phyloP scores from a whole-genome alignment of 805 yeast genomes.

The Kodamaea laetipori region DNA sequence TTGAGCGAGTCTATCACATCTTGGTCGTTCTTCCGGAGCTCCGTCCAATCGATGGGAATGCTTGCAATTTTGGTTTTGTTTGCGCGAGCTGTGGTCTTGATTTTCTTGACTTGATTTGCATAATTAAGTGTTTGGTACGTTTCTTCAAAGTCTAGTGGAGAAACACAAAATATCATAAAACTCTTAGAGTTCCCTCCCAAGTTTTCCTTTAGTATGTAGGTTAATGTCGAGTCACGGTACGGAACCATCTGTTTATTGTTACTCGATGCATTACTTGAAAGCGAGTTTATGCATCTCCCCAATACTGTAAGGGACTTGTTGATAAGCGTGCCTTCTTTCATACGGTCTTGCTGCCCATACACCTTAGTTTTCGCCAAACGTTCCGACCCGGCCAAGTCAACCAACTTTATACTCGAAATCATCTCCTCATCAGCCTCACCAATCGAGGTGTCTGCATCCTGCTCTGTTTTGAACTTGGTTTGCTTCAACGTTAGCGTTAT shows the following conservation, averaged over 20 bases:
- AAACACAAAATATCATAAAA: conserved; percentile 81
- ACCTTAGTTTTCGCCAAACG: conserved; percentile 64
- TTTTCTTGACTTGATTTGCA: conserved; percentile 74
- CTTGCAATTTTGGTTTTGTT: conserved; percentile 31
- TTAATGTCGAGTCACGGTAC: conserved; percentile 72
- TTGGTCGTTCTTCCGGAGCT: conserved; percentile 27
- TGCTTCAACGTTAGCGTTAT: conserved; percentile 64
- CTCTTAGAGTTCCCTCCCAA: conserved; percentile 88
- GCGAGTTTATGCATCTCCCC: conserved; percentile 62
- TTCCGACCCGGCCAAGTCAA: conserved; percentile 85
- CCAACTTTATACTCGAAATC: conserved; percentile 63
- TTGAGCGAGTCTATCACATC: conserved; percentile 30
- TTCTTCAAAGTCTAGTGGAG: conserved; percentile 80
- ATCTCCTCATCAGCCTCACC: conserved; percentile 50
- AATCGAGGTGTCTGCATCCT: conserved; percentile 18
- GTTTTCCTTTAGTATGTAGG: conserved; percentile 74
- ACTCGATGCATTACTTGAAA: conserved; percentile 45
- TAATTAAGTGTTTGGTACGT: conserved; percentile 74
- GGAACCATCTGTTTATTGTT: conserved; percentile 46
- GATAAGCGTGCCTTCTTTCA: conserved; percentile 75
- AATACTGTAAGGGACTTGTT: conserved; percentile 77
- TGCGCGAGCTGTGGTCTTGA: conserved; percentile 60
- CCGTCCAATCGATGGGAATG: conserved; percentile 36
- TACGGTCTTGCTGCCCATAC: conserved; percentile 52
- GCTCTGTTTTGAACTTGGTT: conserved; percentile 58